Evolutionary conservation across 1,284 basidiomycete species (phyloP), one percentile per base, ranked within the genome.

Genomic region (Cryptococcus amylolentus): DNA sequence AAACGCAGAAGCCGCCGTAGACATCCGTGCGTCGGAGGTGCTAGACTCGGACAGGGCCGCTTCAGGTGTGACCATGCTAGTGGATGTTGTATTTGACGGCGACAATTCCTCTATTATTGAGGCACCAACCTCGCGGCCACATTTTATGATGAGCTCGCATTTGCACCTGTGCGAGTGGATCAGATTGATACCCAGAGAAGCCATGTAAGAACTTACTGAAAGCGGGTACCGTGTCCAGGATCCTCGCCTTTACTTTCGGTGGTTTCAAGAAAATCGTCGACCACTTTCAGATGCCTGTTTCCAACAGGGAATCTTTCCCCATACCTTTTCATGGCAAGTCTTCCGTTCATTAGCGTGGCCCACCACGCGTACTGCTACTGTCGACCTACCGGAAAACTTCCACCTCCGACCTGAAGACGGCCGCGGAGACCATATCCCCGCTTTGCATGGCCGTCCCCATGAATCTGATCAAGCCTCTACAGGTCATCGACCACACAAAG

Each of bases 371-470:
- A 12, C 35, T 20, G 23, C 38, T 43, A 18, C 41, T 37, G 4
- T 45, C 18, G 37, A 57, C 63, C 49, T 43, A 71, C 70, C 67
- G 51, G 58, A 74, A 71, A 3, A 70, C 68, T 40, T 69, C 63
- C 8, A 70, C 51, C 58, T 76, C 73, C 7, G 68, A 67, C 10
- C 65, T 57, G 49, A 74, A 76, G 13, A 72, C 66, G 4, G 58
- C 37, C 7, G 62, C 64, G 9, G 71, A 65, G 1, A 70, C 62
- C 1, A 43, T 23, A 58, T 74, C 70, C 41, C 64, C 63, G 1
- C 55, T 55, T 18, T 60, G 46, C 1, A 41, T 51, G 0, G 73
- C 72, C 8, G 70, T 67, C 8, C 64, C 61, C 27, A 70, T 65
- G 59, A 76, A 74, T 1, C 71, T 64, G 14, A 63, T 39, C 10